phyloP scores from a whole-genome alignment of 306 rosid genomes.

The Lathyrus oleraceus region DNA sequence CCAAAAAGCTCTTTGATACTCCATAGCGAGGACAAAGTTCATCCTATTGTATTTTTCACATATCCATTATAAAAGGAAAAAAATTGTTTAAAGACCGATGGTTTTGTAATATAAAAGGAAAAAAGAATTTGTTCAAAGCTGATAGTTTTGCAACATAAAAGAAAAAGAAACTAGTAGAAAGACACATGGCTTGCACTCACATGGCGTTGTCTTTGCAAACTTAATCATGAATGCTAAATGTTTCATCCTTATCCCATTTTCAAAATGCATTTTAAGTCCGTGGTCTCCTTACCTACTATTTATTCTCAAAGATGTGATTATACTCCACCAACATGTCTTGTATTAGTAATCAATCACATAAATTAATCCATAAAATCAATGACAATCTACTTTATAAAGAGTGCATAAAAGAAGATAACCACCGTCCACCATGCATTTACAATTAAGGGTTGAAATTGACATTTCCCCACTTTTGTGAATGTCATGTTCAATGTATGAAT shows the following conservation, averaged over 20 bases:
- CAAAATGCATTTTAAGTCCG: neutral
- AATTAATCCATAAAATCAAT: constrained; percentile 37
- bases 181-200: neutral
- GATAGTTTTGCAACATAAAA: too few species aligned
- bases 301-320: constrained; percentile 20
- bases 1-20: too few species aligned
- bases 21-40: too few species aligned
- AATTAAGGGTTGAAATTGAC: constrained; percentile 20
- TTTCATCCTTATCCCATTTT: neutral
- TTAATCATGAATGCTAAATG: neutral
- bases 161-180: too few species aligned
- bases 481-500: neutral
- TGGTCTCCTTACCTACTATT: constrained; percentile 22
- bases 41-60: too few species aligned
- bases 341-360: constrained; percentile 10
- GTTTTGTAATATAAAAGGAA: too few species aligned
- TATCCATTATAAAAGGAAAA: too few species aligned
- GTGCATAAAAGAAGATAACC: neutral
- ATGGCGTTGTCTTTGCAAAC: constrained; percentile 4
- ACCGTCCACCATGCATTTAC: neutral
- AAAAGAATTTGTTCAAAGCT: too few species aligned
- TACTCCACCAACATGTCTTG: constrained; percentile 27
- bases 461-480: constrained; percentile 7
- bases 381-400: constrained; percentile 29
- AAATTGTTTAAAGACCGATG: too few species aligned